phyloP scores from a whole-genome alignment of 257 asterid species.

The Prunella vulgaris region DNA sequence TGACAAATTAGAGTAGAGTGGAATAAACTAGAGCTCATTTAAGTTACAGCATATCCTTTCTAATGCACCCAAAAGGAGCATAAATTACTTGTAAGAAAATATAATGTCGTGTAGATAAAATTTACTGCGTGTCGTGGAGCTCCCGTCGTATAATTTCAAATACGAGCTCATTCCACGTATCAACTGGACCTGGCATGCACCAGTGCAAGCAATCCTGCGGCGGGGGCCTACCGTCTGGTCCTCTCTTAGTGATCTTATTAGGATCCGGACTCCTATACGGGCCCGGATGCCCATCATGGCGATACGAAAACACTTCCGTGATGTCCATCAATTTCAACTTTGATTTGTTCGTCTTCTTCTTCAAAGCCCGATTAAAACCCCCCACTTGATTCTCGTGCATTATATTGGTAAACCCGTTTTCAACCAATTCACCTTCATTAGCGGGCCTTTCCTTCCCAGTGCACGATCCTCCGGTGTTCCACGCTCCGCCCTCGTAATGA shows the following conservation, averaged over 20 bases:
- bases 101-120: neutral
- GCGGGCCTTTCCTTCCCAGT: conserved; percentile 75
- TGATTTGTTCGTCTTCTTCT: conserved; percentile 65
- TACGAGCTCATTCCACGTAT: conserved; percentile 90
- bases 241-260: conserved; percentile 73
- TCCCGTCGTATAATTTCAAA: conserved; percentile 66
- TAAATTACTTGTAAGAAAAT: conserved; percentile 1
- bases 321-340: conserved; percentile 69
- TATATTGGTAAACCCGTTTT: conserved; percentile 62
- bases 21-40: conserved; percentile 20
- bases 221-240: conserved; percentile 92
- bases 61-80: neutral
- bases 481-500: conserved; percentile 88
- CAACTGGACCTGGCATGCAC: conserved; percentile 99
- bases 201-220: conserved; percentile 98
- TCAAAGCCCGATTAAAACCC: conserved; percentile 52
- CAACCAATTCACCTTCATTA: conserved; percentile 46
- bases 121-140: conserved; percentile 22
- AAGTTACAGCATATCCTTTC: conserved; percentile 12
- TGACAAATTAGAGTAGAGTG: neutral
- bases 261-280: conserved; percentile 88
- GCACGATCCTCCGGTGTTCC: conserved; percentile 98
- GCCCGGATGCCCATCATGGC: conserved; percentile 98
- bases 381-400: conserved; percentile 83
- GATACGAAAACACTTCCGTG: conserved; percentile 60